Evolutionary conservation across 768 basidiomycete species (phyloP).

Genomic region (Rhodotorula babjevae): DNA sequence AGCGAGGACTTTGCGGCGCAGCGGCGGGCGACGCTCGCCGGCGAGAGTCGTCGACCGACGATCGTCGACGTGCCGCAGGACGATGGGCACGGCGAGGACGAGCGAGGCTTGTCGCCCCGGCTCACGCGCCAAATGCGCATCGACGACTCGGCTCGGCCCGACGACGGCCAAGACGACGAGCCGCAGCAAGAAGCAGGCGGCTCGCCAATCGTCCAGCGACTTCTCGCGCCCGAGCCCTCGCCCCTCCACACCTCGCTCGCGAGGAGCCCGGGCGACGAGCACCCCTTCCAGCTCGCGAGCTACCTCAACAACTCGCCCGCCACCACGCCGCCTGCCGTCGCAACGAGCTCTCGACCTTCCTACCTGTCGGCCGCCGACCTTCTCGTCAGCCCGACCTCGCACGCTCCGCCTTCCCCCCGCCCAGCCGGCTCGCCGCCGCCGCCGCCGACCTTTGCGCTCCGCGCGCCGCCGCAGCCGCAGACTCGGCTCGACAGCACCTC

Average conservation of each 20-base stretch:
- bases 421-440: neutral
- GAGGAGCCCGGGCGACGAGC: neutral
- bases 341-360: neutral
- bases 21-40: neutral
- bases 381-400: neutral
- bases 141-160: neutral
- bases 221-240: neutral
- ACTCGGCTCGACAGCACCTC: neutral
- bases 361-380: neutral
- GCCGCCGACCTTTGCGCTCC: too few relatives aligned
- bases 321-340: neutral
- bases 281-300: neutral
- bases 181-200: neutral
- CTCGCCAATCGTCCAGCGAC: neutral
- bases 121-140: neutral
- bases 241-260: neutral
- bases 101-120: neutral
- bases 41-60: neutral
- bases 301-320: constrained; percentile 3
- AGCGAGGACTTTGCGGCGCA: neutral
- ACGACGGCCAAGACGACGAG: neutral
- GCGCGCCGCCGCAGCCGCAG: neutral
- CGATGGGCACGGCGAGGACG: neutral
- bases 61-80: neutral
- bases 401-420: neutral